phyloP scores from a whole-genome alignment of 371 early-diverging fungal species.

The Lichtheimia ramosa region DNA sequence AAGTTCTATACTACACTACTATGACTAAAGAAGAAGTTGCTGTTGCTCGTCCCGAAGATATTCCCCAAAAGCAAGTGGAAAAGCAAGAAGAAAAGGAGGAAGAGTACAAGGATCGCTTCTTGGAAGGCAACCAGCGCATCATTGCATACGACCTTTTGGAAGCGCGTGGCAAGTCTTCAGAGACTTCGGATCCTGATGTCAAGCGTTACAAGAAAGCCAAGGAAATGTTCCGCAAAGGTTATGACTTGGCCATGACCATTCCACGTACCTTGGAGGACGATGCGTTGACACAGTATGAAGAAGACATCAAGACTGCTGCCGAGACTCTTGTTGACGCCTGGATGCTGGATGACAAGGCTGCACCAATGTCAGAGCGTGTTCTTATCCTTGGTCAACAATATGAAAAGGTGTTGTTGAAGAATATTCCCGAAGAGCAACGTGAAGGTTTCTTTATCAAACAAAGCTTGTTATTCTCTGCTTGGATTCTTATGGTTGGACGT shows the following conservation, averaged over 20 bases:
- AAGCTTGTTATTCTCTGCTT: constrained; percentile 50
- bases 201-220: constrained; percentile 61
- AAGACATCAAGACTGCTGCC: constrained; percentile 61
- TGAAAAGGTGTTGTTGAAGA: constrained; percentile 49
- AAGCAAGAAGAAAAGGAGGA: constrained; percentile 12
- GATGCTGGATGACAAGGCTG: constrained; percentile 70
- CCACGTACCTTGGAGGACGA: constrained; percentile 60
- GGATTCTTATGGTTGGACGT: constrained; percentile 66
- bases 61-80: constrained; percentile 3
- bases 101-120: constrained; percentile 51
- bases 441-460: constrained; percentile 55
- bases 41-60: constrained; percentile 2
- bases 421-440: constrained; percentile 48
- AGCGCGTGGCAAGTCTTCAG: constrained; percentile 52
- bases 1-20: background rate
- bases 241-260: constrained; percentile 58
- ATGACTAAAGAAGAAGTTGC: constrained; percentile 8
- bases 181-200: constrained; percentile 63
- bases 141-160: constrained; percentile 65
- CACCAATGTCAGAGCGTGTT: constrained; percentile 64
- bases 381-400: constrained; percentile 64
- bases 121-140: constrained; percentile 50
- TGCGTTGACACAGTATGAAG: constrained; percentile 54
- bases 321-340: constrained; percentile 64
- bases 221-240: constrained; percentile 57